Conservation (phyloP, 352 stramenopile genomes). For the Pythium apleroticum region DNA sequence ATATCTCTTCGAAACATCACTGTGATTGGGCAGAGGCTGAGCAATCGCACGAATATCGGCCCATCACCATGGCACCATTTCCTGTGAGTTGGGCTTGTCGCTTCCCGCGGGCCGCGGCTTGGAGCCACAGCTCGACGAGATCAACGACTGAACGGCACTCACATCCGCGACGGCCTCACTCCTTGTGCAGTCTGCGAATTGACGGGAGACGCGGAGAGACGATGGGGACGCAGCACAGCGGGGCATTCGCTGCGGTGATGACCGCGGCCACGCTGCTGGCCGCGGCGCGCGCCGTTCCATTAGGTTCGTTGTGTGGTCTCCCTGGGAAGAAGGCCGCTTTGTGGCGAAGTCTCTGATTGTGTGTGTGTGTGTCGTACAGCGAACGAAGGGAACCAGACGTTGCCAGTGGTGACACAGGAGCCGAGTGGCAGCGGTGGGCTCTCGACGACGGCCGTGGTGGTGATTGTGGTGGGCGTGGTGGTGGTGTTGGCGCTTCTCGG, state of each 20-base stretch:
- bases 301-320: not conserved
- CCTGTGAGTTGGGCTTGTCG: not conserved
- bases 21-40: not conserved
- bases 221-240: not conserved
- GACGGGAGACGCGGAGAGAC: not conserved
- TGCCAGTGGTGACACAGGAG: not conserved
- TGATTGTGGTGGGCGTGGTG: slow-evolving; percentile 18
- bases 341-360: too few relatives aligned
- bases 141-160: not conserved
- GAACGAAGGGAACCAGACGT: not conserved
- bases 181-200: not conserved
- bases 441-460: slow-evolving; percentile 17
- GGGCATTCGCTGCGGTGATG: not conserved
- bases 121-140: not conserved
- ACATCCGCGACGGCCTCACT: not conserved
- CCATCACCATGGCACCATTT: slow-evolving; percentile 7
- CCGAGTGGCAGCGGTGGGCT: slow-evolving; percentile 6
- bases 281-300: not conserved
- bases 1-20: not conserved
- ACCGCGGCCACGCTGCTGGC: not conserved
- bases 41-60: not conserved
- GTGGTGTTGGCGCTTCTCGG: slow-evolving; percentile 16
- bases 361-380: not conserved
- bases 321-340: too few relatives aligned
- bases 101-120: not conserved